Conservation (phyloP, 129 eudicot species). For the Saussurea involucrata region DNA sequence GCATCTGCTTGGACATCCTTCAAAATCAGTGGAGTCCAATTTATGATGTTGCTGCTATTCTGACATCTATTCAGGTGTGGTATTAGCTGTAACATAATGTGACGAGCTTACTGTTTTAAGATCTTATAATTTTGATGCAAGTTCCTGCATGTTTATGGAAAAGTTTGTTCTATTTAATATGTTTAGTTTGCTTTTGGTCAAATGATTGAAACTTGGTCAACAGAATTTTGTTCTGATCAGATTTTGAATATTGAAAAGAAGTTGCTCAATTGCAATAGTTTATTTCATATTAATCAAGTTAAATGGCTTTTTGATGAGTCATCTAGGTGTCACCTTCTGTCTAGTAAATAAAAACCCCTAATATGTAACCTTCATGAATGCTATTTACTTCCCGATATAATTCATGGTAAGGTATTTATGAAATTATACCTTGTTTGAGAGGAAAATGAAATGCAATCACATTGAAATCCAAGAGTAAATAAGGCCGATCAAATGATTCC, state of each 20-base stretch:
- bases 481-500: background rate
- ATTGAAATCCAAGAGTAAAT: background rate
- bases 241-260: background rate
- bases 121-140: background rate
- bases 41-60: constrained; percentile 89
- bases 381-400: background rate
- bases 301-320: background rate
- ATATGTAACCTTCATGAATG: background rate
- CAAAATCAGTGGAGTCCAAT: constrained; percentile 99
- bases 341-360: background rate
- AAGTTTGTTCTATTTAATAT: background rate
- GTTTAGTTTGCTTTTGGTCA: background rate
- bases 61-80: constrained; percentile 81
- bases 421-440: background rate
- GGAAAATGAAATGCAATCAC: background rate
- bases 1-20: constrained; percentile 84
- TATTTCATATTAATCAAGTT: background rate
- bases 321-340: background rate
- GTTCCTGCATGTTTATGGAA: background rate
- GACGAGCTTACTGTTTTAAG: background rate
- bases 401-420: background rate
- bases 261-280: background rate
- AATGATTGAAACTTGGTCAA: background rate
- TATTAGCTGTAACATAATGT: constrained; percentile 1
- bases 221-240: background rate